Evolutionary conservation across 2,329 filamentous ascomycete species (phyloP).

Genomic region (Reticulascus tulasneorum): DNA sequence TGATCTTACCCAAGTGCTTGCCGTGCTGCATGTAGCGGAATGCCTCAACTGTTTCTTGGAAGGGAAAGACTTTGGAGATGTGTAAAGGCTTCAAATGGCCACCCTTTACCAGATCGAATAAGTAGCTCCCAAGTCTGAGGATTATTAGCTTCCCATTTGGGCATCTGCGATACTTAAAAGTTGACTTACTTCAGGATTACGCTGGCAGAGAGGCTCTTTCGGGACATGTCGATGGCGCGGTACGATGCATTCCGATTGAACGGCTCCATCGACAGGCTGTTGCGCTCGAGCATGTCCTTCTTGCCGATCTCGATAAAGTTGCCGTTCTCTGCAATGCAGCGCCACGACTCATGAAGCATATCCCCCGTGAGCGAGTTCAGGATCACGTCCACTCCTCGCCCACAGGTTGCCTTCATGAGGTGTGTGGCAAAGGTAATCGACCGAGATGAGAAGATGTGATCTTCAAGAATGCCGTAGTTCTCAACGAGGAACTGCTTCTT

Average conservation of each 20-base stretch:
- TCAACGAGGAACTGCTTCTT: constrained; percentile 16
- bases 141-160: constrained; percentile 4
- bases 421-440: constrained; percentile 19
- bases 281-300: constrained; percentile 23
- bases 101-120: neutral
- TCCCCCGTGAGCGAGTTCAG: constrained; percentile 29
- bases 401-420: constrained; percentile 16
- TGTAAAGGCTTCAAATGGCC: neutral
- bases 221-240: constrained; percentile 1
- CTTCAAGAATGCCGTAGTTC: neutral
- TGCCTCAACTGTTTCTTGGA: constrained; percentile 20
- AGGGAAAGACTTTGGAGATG: neutral
- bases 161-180: neutral
- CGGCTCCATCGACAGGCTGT: constrained; percentile 16
- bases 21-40: constrained; percentile 40
- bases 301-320: constrained; percentile 28
- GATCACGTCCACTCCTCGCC: constrained; percentile 22
- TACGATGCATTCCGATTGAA: constrained; percentile 3
- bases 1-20: constrained; percentile 40
- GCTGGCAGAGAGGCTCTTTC: no score
- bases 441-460: constrained; percentile 9
- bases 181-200: no score
- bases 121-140: neutral
- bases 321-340: constrained; percentile 13
- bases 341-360: neutral